These are phyloP conservation scores for Leptodontidium sp. DNA, from an alignment of 2,329 filamentous ascomycete species.

Conservation along the genomic window DNA sequence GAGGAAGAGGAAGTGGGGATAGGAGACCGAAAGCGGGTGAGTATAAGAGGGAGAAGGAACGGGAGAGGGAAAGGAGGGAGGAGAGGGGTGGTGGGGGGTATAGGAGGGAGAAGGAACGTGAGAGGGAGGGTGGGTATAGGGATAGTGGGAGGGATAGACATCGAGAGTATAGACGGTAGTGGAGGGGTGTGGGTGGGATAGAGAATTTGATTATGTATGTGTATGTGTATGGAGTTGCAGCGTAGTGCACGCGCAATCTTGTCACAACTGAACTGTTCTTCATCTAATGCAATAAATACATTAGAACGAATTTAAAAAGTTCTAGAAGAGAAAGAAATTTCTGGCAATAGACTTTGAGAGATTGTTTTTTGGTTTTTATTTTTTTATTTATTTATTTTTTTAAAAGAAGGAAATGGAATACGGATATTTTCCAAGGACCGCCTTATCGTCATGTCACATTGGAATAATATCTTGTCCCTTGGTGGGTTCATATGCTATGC, in stretches of 20 bases:
- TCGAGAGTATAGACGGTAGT: constrained; percentile 37
- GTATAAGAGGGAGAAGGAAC: constrained; percentile 43
- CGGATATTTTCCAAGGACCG: too few relatives aligned
- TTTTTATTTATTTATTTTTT: too few relatives aligned
- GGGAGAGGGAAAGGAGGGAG: constrained; percentile 42
- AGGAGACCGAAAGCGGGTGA: constrained; percentile 52
- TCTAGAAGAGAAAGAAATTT: too few relatives aligned
- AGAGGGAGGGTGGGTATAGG: constrained; percentile 25
- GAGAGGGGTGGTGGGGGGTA: constrained; percentile 41
- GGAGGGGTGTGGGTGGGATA: constrained; percentile 36
- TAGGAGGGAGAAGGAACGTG: constrained; percentile 47
- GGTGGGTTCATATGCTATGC: too few relatives aligned
- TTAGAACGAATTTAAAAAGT: background rate
- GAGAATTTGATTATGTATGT: constrained; percentile 29
- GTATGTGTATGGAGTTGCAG: constrained; percentile 29
- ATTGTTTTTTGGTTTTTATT: too few relatives aligned
- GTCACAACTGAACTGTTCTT: too few relatives aligned
- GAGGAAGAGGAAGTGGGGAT: constrained; percentile 49
- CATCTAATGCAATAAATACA: background rate
- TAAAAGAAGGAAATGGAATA: too few relatives aligned
- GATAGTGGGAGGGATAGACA: constrained; percentile 29
- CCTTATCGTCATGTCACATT: too few relatives aligned
- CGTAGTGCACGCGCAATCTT: constrained; percentile 39
- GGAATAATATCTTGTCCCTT: too few relatives aligned
- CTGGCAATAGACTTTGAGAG: too few relatives aligned